These are phyloP conservation scores for Lomentospora prolificans DNA, from an alignment of 2,329 filamentous ascomycete genomes.

Conservation along the genomic window DNA sequence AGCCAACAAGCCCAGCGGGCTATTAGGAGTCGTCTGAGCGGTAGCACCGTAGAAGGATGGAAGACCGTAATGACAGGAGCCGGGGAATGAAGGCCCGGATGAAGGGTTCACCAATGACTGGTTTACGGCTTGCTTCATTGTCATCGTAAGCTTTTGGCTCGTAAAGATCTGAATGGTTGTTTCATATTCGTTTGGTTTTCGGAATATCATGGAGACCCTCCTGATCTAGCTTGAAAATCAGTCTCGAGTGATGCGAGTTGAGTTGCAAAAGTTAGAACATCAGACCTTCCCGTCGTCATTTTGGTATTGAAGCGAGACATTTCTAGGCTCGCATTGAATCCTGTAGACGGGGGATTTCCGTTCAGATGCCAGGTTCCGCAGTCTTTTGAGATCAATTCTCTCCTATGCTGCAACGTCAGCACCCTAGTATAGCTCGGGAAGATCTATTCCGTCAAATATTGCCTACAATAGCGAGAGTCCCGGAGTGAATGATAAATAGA, in stretches of 20 bases:
- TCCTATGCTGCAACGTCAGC: not conserved
- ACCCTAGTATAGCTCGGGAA: not conserved
- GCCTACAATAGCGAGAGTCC: conserved; percentile 4
- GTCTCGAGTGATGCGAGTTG: not conserved
- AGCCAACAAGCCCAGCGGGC: too few relatives aligned
- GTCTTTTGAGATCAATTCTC: conserved; percentile 7
- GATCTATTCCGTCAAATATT: not conserved
- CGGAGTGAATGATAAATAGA: conserved; percentile 7
- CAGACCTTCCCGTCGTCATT: conserved; percentile 1
- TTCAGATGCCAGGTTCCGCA: not conserved
- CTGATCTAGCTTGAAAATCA: not conserved
- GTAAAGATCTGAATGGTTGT: conserved; percentile 1
- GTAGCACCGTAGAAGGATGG: not conserved
- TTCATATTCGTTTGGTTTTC: conserved; percentile 7
- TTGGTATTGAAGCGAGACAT: conserved; percentile 4
- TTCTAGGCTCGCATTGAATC: not conserved
- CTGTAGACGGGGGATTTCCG: not conserved
- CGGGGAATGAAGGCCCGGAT: not conserved
- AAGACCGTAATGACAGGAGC: not conserved
- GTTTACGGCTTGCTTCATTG: not conserved
- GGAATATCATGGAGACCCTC: conserved; percentile 2
- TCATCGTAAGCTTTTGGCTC: conserved; percentile 1
- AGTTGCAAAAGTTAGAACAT: not conserved
- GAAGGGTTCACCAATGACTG: not conserved
- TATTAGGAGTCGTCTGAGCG: too few relatives aligned